phyloP scores from a whole-genome alignment of 139 green algal species.

The Volvox africanus region DNA sequence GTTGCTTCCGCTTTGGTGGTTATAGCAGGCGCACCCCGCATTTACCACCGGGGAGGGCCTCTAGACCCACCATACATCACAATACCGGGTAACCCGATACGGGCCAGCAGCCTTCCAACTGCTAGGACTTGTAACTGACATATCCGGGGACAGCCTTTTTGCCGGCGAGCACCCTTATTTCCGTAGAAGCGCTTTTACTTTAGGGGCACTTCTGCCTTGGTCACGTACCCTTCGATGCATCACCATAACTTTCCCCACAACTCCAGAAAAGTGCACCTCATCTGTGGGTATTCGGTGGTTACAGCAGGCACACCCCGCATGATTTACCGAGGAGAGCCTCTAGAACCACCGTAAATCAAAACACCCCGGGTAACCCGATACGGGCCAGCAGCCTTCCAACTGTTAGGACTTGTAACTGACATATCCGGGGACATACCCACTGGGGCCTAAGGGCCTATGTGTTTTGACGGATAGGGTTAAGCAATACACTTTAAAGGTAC shows the following conservation, averaged over 20 bases:
- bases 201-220: too few relatives aligned
- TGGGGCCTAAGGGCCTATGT: too few relatives aligned
- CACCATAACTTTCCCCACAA: too few relatives aligned
- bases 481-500: too few relatives aligned
- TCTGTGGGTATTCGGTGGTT: not conserved
- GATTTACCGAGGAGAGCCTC: conserved; percentile 15
- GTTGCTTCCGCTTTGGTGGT: not conserved
- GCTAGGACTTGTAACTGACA: conserved; percentile 18
- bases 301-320: conserved; percentile 30
- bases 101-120: conserved; percentile 10
- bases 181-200: too few relatives aligned
- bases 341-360: conserved; percentile 13
- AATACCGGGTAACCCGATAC: conserved; percentile 30
- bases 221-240: too few relatives aligned
- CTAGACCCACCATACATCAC: conserved; percentile 39
- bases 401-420: conserved; percentile 14
- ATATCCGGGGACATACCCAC: conserved; percentile 23
- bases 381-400: conserved; percentile 11
- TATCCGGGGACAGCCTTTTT: not conserved
- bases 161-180: not conserved
- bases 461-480: too few relatives aligned
- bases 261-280: too few relatives aligned
- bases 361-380: conserved; percentile 30
- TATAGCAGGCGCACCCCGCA: conserved; percentile 42
- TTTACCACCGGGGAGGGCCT: conserved; percentile 5